A percentile compares a stretch with the other conserved stretches of the same genome.
These are phyloP conservation scores for Exophiala calicioides DNA, from an alignment of 2,329 filamentous ascomycete genomes.

Conservation along the genomic window DNA sequence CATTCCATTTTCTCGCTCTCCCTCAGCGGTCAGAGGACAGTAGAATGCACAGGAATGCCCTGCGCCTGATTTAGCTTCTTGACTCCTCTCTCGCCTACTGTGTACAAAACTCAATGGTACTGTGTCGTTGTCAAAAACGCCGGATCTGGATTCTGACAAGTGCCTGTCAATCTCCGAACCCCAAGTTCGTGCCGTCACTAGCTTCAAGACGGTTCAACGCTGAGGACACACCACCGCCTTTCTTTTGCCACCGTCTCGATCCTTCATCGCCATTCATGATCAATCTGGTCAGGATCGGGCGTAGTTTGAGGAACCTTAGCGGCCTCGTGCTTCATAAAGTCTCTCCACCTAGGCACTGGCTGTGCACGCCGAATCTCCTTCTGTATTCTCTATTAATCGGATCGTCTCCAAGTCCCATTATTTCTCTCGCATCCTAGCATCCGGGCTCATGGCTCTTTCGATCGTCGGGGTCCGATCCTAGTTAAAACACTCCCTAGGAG, in stretches of 20 bases:
- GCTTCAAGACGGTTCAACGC: constrained; percentile 3
- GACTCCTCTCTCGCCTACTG: neutral
- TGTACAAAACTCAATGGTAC: neutral
- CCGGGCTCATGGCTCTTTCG: too few relatives aligned
- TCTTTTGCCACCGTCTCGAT: constrained; percentile 9
- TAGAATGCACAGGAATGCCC: too few relatives aligned
- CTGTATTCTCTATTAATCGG: neutral
- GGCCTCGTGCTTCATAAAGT: too few relatives aligned
- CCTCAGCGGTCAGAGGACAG: too few relatives aligned
- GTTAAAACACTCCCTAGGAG: too few relatives aligned
- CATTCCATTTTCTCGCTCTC: too few relatives aligned
- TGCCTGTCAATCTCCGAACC: constrained; percentile 17
- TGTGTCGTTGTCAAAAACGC: constrained; percentile 1
- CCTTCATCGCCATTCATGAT: neutral
- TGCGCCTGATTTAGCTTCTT: neutral
- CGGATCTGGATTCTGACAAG: constrained; percentile 2
- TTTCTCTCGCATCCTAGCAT: neutral
- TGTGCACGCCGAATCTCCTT: too few relatives aligned
- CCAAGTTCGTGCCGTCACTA: constrained; percentile 5
- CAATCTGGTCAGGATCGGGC: constrained; percentile 4
- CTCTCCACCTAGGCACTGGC: too few relatives aligned
- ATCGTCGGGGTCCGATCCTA: neutral
- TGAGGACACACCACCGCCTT: too few relatives aligned
- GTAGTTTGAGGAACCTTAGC: neutral
- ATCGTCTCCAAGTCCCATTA: neutral